These are phyloP conservation scores for Diplogelasinospora grovesii DNA, from an alignment of 495 filamentous ascomycete species.

Conservation along the genomic window DNA sequence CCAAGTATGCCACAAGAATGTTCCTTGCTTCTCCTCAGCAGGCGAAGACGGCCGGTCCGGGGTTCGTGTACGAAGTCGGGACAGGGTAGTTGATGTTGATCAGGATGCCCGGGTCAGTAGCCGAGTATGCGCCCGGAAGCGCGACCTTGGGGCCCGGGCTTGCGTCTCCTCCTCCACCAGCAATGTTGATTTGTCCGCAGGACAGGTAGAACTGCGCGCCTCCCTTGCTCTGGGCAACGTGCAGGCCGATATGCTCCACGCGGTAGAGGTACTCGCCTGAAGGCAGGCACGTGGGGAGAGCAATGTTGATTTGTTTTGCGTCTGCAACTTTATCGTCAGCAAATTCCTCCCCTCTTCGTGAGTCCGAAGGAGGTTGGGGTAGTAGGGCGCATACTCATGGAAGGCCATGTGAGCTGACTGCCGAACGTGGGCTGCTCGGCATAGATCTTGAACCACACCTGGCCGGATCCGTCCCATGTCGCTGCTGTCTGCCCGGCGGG, in stretches of 20 bases:
- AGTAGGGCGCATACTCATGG: slow-evolving; percentile 15
- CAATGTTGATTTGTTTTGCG: slow-evolving; percentile 24
- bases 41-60: slow-evolving; percentile 32
- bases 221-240: slow-evolving; percentile 33
- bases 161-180: slow-evolving; percentile 33
- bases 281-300: slow-evolving; percentile 41
- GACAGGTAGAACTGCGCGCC: slow-evolving; percentile 48
- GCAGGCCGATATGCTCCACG: slow-evolving; percentile 52
- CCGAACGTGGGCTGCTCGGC: slow-evolving; percentile 37
- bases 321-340: neutral
- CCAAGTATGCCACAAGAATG: too few relatives aligned
- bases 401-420: slow-evolving; percentile 34
- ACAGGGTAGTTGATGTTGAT: slow-evolving; percentile 40
- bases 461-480: slow-evolving; percentile 40
- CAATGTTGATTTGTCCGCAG: slow-evolving; percentile 34
- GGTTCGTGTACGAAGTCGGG: slow-evolving; percentile 37
- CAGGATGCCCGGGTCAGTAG: slow-evolving; percentile 34
- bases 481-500: slow-evolving; percentile 32
- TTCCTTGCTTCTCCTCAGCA: too few relatives aligned
- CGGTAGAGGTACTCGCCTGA: slow-evolving; percentile 53
- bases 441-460: slow-evolving; percentile 51
- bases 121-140: slow-evolving; percentile 36
- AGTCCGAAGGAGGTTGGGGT: neutral
- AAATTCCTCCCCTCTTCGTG: neutral
- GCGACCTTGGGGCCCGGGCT: slow-evolving; percentile 23